Conservation (phyloP, 2,329 filamentous ascomycete species). For the Pseudogymnoascus sp. region DNA sequence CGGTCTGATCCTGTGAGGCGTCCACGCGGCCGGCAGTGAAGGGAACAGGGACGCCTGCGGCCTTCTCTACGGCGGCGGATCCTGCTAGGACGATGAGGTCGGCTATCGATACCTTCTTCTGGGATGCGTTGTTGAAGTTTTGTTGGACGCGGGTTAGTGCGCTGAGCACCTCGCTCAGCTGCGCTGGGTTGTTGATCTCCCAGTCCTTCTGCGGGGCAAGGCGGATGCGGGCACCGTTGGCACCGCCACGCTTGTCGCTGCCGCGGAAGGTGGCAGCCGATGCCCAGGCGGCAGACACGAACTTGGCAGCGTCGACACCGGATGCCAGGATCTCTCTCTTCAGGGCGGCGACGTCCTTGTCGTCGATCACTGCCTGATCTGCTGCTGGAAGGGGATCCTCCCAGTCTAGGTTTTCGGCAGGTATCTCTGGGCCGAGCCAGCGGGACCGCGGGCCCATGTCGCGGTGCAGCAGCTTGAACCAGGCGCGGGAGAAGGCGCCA, state of each 20-base stretch:
- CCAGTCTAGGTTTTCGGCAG: slow-evolving; percentile 64
- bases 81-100: slow-evolving; percentile 75
- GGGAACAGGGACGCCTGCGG: slow-evolving; percentile 57
- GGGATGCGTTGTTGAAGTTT: no score
- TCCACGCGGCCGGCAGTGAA: slow-evolving; percentile 70
- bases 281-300: slow-evolving; percentile 63
- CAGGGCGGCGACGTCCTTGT: slow-evolving; percentile 56
- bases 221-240: slow-evolving; percentile 72
- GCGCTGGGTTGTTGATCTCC: slow-evolving; percentile 66
- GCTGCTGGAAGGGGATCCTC: slow-evolving; percentile 64
- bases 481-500: slow-evolving; percentile 65
- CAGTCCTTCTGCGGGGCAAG: slow-evolving; percentile 67
- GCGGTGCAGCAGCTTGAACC: slow-evolving; percentile 80
- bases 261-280: slow-evolving; percentile 67
- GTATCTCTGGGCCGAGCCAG: slow-evolving; percentile 70
- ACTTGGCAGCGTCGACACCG: slow-evolving; percentile 53
- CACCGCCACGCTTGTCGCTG: slow-evolving; percentile 75
- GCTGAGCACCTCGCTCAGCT: slow-evolving; percentile 53
- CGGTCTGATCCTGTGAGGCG: slow-evolving; percentile 66
- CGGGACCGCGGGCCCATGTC: slow-evolving; percentile 67
- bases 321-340: slow-evolving; percentile 63
- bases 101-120: slow-evolving; percentile 66
- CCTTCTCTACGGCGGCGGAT: slow-evolving; percentile 65
- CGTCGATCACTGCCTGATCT: slow-evolving; percentile 52
- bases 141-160: no score